Base-by-base conservation (phyloP, 495 filamentous ascomycete genomes). In the Clohesyomyces aquaticus region DNA sequence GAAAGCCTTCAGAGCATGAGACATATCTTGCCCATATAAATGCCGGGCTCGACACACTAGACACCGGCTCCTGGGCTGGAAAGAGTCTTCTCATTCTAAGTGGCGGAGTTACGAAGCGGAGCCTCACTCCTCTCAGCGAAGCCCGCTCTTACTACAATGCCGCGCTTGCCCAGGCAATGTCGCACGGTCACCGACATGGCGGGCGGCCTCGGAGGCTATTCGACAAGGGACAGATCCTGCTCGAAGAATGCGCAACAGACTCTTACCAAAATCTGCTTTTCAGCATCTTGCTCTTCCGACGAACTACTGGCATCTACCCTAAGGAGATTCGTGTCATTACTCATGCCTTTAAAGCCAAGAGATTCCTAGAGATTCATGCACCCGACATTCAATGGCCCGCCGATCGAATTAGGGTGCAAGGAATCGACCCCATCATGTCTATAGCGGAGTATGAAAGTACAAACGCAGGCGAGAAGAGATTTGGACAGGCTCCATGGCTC, bases 261-360 rank as follows among this genome's bases (percentile, higher is more conserved):
- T 74, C 72, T 38, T 77, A 62, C 45, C 76, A 77, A 63, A 77
- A 77, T 48, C 63, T 77, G n/a, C 63, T 77, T 19, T 77, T 77
- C 54, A 70, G 68, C 21, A 70, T 77, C 52, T 26, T 75, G 21
- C 50, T 59, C 1, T 77, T 73, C 61, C 65, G 68, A 25, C 56
- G 66, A 38, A 55, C 43, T 4, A 62, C 64, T 4, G 74, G 74
- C 1, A 19, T 21, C 8, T 76, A 73, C 43, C 74, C 76, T 9
- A 43, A 61, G 16, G 21, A 55, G 1, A 50, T 77, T 12, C 72
- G 65, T 2, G 58, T 76, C 19, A 61, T 77, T 56, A 74, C 73
- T 22, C 74, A 77, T 61, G 74, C 72, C 0, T 77, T 77, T 68
- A 77, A 77, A 48, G 43, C 63, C 22, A 26, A 59, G 23, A 63